Evolutionary conservation across 2,329 filamentous ascomycete species (phyloP).

Genomic region (Colletotrichum sp.): DNA sequence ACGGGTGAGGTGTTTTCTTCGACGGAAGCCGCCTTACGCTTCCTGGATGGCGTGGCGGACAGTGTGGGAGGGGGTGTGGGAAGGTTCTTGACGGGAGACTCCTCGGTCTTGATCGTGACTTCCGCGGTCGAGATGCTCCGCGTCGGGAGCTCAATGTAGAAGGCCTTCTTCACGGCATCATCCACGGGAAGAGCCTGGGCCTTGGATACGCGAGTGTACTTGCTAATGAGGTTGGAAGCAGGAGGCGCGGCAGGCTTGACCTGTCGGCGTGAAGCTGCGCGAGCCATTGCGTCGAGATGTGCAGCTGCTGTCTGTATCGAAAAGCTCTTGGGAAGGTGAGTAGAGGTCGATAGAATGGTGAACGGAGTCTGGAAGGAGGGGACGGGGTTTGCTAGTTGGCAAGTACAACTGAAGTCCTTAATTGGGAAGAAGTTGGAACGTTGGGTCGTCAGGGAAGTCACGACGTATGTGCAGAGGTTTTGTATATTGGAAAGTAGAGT

Average conservation of each 20-base stretch:
- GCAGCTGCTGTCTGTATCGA: neutral
- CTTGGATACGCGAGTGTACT: constrained; percentile 22
- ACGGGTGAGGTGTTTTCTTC: constrained; percentile 9
- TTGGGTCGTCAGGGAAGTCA: neutral
- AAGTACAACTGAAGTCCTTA: neutral
- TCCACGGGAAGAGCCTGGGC: neutral
- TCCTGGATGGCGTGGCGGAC: constrained; percentile 6
- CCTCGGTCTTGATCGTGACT: constrained; percentile 1
- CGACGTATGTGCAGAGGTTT: constrained; percentile 14
- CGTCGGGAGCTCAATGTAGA: constrained; percentile 13
- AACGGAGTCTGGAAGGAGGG: neutral
- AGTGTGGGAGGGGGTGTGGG: neutral
- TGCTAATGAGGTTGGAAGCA: constrained; percentile 17
- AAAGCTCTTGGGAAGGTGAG: neutral
- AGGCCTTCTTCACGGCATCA: constrained; percentile 13
- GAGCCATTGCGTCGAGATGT: constrained; percentile 20
- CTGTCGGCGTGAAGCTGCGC: constrained; percentile 17
- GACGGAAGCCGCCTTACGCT: constrained; percentile 10
- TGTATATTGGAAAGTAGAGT: constrained; percentile 16
- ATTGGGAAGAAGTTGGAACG: neutral
- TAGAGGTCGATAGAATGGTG: neutral
- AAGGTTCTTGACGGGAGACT: neutral
- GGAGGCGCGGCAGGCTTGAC: constrained; percentile 14
- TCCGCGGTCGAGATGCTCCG: constrained; percentile 1
- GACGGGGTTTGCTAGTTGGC: neutral